Evolutionary conservation across 2,329 filamentous ascomycete species (phyloP), one percentile per base, ranked within the genome.

Genomic region (Colletotrichum plurivorum): DNA sequence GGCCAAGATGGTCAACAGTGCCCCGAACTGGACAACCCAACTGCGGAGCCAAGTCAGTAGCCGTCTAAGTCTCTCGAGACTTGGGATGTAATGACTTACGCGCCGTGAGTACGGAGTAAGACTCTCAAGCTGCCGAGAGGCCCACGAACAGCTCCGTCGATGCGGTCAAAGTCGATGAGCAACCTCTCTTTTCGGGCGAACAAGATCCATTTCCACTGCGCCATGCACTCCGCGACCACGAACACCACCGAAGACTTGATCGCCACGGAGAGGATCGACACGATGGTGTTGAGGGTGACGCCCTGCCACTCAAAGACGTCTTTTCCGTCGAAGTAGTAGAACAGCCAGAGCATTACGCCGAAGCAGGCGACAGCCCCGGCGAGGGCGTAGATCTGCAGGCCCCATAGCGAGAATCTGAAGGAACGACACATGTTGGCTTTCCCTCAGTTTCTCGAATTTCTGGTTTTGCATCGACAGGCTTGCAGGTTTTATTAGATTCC

Each of bases 121-220:
- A 65, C 46, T 1, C 55, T 46, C 15, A 60, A 20, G 25, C 63
- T 60, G 0, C 63, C 63, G 1, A 60, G 8, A 1, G 55, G 55
- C 1, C 63, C 63, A 1, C 63, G 18, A 1, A 48, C 49, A 10
- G 63, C 63, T 2, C 20, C 51, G 12, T 63, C 58, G 4, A 67
- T 43, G 1, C 64, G 64, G 16, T 67, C 64, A 6, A 63, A 67
- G 6, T 67, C 64, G n/a, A 67, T 63, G 9, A 67, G 45, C 0
- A 48, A 31, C 0, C 64, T 36, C 0, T 67, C 51, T 45, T 63
- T 52, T 0, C 58, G 13, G 1, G 36, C 46, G 9, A 53, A 63
- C 1, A 67, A 46, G 1, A 67, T 63, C 64, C 64, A 67, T 31
- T 67, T 67, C 64, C 64, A 67, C 36, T 67, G 64, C 1, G 64